Evolutionary conservation across 306 rosid species (phyloP).

Genomic region (Pterocarpus santalinus): DNA sequence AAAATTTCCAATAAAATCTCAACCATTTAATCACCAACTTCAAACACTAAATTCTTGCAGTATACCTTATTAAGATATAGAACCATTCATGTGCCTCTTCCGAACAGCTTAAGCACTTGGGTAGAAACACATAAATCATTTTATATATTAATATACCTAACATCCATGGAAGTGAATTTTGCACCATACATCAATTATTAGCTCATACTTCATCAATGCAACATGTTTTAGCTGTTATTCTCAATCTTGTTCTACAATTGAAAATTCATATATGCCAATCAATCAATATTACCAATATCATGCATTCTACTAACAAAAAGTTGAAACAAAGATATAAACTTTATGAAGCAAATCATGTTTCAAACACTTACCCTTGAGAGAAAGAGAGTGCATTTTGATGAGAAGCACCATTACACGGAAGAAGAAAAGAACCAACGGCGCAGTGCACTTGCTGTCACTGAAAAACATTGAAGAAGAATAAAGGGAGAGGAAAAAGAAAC

Average conservation of each 20-base stretch:
- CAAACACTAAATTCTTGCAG: neutral
- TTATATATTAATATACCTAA: neutral
- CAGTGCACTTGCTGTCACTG: neutral
- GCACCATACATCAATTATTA: neutral
- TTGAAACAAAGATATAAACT: constrained; percentile 7
- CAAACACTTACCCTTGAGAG: constrained; percentile 6
- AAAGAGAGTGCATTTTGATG: constrained; percentile 32
- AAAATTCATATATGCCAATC: neutral
- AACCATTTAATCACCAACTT: constrained; percentile 4
- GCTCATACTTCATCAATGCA: neutral
- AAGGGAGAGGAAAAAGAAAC: neutral
- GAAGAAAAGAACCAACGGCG: neutral
- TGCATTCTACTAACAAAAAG: neutral
- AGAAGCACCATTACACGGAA: constrained; percentile 16
- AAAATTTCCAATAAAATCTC: constrained; percentile 13
- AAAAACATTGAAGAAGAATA: neutral
- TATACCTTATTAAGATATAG: neutral
- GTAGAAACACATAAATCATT: too few species aligned
- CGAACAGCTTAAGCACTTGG: too few species aligned
- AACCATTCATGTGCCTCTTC: too few species aligned
- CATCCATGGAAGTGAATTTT: constrained; percentile 13
- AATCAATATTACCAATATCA: neutral
- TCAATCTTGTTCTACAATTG: neutral
- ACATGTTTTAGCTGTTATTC: neutral
- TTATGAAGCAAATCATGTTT: neutral